These are phyloP conservation scores for Naganishia vaughanmartiniae DNA, from an alignment of 768 basidiomycete species.

Conservation along the genomic window DNA sequence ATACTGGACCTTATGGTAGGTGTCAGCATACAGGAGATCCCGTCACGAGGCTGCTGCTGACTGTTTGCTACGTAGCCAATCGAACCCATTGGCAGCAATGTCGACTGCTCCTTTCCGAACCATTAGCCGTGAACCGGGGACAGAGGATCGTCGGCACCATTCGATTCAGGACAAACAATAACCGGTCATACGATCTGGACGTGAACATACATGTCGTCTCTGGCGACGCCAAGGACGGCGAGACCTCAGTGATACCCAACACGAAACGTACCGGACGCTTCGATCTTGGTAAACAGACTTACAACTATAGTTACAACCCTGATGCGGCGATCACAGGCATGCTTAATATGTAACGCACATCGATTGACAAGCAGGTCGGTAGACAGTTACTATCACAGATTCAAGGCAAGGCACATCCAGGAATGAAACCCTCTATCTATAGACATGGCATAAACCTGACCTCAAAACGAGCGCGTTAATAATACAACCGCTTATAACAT, in stretches of 20 bases:
- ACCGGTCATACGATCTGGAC: constrained; percentile 48
- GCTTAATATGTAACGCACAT: constrained; percentile 1
- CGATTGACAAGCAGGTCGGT: neutral
- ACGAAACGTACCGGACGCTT: constrained; percentile 38
- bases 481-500: neutral
- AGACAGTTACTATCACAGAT: neutral
- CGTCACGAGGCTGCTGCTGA: neutral
- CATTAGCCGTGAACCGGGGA: constrained; percentile 49
- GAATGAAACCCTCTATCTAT: neutral
- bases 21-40: constrained; percentile 1
- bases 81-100: constrained; percentile 53
- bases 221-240: constrained; percentile 37
- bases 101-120: constrained; percentile 46
- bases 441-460: neutral
- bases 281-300: constrained; percentile 47
- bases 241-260: constrained; percentile 16
- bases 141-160: constrained; percentile 43
- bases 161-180: constrained; percentile 45
- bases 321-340: constrained; percentile 10
- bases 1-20: constrained; percentile 47
- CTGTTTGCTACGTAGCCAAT: constrained; percentile 30
- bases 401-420: neutral
- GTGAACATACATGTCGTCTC: constrained; percentile 42
- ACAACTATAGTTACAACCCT: constrained; percentile 39
- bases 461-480: neutral